Conservation (phyloP, 2,329 filamentous ascomycete species). For the Anthostomella pinea region DNA sequence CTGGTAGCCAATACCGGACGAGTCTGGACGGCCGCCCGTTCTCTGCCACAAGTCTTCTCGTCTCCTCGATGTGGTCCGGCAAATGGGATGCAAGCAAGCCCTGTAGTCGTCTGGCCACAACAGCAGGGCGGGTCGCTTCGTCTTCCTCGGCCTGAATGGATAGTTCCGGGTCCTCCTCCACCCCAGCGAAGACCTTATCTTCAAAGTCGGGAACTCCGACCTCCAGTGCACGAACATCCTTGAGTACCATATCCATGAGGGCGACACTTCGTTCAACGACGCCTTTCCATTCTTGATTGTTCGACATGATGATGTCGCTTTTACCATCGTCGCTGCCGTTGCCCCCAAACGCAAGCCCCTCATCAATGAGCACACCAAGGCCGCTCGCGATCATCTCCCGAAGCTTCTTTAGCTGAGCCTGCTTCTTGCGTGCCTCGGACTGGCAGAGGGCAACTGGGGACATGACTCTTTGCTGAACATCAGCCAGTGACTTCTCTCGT, state of each 20-base stretch:
- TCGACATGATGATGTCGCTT: slow-evolving; percentile 43
- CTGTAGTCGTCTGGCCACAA: slow-evolving; percentile 65
- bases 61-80: slow-evolving; percentile 61
- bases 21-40: slow-evolving; percentile 75
- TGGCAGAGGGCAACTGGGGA: slow-evolving; percentile 76
- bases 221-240: slow-evolving; percentile 64
- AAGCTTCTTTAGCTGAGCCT: slow-evolving; percentile 66
- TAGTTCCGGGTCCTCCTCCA: slow-evolving; percentile 60
- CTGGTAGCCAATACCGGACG: slow-evolving; percentile 86
- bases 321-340: slow-evolving; percentile 55
- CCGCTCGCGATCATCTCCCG: slow-evolving; percentile 81
- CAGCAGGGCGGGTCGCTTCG: slow-evolving; percentile 48
- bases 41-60: slow-evolving; percentile 52
- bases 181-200: slow-evolving; percentile 60
- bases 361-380: slow-evolving; percentile 82
- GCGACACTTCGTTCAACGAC: slow-evolving; percentile 77
- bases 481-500: slow-evolving; percentile 65
- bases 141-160: slow-evolving; percentile 50
- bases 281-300: slow-evolving; percentile 58
- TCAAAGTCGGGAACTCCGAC: slow-evolving; percentile 62
- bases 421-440: slow-evolving; percentile 72
- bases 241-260: slow-evolving; percentile 81
- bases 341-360: slow-evolving; percentile 69
- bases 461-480: slow-evolving; percentile 69
- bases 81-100: slow-evolving; percentile 67